phyloP scores from a whole-genome alignment of 2,329 filamentous ascomycete species.

The Aurifilum marmelostoma region DNA sequence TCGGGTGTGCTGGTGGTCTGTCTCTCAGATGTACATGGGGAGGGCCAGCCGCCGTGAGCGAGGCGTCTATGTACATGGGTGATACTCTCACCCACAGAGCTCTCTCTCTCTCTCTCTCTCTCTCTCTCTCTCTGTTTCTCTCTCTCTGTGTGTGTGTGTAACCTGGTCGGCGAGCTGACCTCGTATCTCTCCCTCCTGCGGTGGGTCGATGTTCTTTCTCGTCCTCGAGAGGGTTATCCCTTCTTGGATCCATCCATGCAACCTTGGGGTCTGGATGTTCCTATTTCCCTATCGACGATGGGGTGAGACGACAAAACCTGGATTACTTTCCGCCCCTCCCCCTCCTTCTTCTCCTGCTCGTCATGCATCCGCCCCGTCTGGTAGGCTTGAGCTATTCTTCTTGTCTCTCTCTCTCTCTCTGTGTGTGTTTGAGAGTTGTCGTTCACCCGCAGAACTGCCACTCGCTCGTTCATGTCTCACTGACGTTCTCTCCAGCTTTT shows the following conservation, averaged over 20 bases:
- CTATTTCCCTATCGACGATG: constrained; percentile 2
- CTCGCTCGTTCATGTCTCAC: constrained; percentile 24
- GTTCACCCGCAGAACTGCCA: background rate
- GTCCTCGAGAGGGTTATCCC: background rate
- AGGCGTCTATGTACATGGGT: background rate
- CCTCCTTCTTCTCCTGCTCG: constrained; percentile 7
- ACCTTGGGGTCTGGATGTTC: constrained; percentile 2
- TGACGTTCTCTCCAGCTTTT: constrained; percentile 20
- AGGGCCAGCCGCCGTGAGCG: background rate
- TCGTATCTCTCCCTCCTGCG: constrained; percentile 3
- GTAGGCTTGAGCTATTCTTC: constrained; percentile 1
- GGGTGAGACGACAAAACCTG: constrained; percentile 10
- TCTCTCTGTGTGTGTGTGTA: no score
- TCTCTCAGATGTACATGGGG: background rate
- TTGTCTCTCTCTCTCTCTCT: background rate
- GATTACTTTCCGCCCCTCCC: constrained; percentile 21
- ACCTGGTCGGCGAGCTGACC: background rate
- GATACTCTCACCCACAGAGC: background rate
- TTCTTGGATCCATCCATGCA: background rate
- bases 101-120: no score
- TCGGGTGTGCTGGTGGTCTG: background rate
- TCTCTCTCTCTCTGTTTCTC: no score
- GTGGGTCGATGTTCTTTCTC: constrained; percentile 1
- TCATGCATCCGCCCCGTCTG: constrained; percentile 3
- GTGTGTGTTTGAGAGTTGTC: background rate